These are phyloP conservation scores for Aspergillus wentii DNA, from an alignment of 495 filamentous ascomycete species.

Conservation along the genomic window DNA sequence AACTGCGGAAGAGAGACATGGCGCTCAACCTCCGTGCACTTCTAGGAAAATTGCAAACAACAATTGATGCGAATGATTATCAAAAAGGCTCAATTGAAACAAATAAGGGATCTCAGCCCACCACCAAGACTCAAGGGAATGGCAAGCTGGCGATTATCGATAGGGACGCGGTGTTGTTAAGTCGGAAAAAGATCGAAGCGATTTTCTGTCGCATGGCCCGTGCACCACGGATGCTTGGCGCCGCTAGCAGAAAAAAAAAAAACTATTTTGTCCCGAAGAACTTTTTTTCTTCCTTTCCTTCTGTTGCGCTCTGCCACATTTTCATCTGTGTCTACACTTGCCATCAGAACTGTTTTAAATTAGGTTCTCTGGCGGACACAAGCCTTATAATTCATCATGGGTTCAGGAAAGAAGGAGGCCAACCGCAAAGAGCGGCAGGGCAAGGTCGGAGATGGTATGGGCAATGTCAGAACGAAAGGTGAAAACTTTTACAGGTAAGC, in stretches of 20 bases:
- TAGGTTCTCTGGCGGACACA: constrained; percentile 16
- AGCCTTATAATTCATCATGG: constrained; percentile 56
- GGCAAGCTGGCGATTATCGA: too few species aligned
- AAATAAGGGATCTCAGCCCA: constrained; percentile 8
- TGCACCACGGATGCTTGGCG: constrained; percentile 35
- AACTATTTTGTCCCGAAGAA: constrained; percentile 15
- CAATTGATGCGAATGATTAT: too few species aligned
- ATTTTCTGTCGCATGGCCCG: constrained; percentile 38
- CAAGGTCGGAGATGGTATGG: constrained; percentile 77
- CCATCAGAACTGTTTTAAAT: constrained; percentile 21
- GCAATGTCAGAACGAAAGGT: constrained; percentile 86
- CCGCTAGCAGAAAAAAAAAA: constrained; percentile 28
- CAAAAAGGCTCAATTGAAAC: too few species aligned
- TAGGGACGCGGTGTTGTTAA: constrained; percentile 13
- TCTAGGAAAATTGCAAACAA: too few species aligned
- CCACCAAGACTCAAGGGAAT: constrained; percentile 4
- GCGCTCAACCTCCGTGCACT: too few species aligned
- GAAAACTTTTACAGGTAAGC: constrained; percentile 86
- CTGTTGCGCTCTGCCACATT: constrained; percentile 33
- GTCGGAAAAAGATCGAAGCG: constrained; percentile 37
- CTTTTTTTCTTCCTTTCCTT: constrained; percentile 30
- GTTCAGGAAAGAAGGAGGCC: constrained; percentile 91
- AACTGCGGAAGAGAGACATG: constrained; percentile 38
- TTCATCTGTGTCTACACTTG: constrained; percentile 25
- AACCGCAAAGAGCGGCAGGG: constrained; percentile 75